Evolutionary conservation across 306 rosid genomes (phyloP).

Genomic region (Hippophae gyantsensis): DNA sequence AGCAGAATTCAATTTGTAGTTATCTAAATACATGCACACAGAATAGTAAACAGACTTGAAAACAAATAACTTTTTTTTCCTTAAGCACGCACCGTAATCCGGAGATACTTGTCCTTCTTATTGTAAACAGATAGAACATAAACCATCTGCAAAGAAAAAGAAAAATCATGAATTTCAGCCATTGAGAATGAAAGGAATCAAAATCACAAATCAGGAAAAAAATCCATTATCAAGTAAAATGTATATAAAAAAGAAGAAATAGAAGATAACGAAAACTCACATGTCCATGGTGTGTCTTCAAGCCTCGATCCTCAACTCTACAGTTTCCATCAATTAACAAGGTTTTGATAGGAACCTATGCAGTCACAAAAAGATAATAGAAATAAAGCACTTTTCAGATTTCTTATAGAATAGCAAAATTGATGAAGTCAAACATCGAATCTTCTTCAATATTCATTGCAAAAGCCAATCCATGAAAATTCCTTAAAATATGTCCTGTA

Average conservation of each 20-base stretch:
- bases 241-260: constrained; percentile 9
- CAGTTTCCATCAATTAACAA: constrained; percentile 89
- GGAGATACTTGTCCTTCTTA: no score
- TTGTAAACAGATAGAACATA: no score
- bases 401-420: constrained; percentile 4
- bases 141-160: no score
- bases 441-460: not conserved
- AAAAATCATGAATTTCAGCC: no score
- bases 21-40: no score
- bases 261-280: constrained; percentile 43
- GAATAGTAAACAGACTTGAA: no score
- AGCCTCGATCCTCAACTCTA: constrained; percentile 98
- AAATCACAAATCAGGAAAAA: no score
- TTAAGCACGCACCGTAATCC: no score
- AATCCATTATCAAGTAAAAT: no score
- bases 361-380: constrained; percentile 20
- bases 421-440: not conserved
- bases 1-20: no score
- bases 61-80: no score
- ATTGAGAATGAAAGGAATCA: no score
- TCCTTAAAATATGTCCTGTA: not conserved
- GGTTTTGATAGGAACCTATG: constrained; percentile 89
- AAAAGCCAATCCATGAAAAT: not conserved
- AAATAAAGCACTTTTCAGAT: not conserved
- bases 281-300: constrained; percentile 97